Evolutionary conservation across 768 basidiomycete species (phyloP), one percentile per base, ranked within the genome.

Genomic region (Mycena galericulata): DNA sequence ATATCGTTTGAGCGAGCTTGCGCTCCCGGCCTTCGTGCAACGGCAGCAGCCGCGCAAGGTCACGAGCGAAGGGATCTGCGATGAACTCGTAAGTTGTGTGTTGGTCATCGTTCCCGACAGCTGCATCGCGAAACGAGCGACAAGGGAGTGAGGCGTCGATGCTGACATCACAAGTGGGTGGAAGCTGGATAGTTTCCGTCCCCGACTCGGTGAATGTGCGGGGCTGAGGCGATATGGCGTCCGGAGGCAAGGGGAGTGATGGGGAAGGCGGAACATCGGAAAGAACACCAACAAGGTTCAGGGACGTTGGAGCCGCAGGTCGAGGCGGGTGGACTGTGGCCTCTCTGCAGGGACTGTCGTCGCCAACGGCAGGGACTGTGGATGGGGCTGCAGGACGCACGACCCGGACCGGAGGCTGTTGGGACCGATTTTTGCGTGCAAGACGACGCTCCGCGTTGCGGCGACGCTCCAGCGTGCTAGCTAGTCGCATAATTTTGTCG

Each of bases 341-440:
- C 36, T 10, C 55, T 57, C 55, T 57, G 55, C 55, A 57, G 55
- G 26, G 36, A 40, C 14, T 57, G 55, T 18, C 17, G 55, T 57
- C 55, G 55, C 22, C 36, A 20, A 57, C 36, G 55, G 34, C 45
- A 61, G 59, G 10, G 6, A 30, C 45, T 61, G 59, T 50, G 32
- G 59, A 51, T 32, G 50, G 4, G 50, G 50, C 17, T 51, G 50
- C 50, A 51, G 50, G 2, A 20, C 50, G 30, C 40, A 24, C 32
- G 20, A 17, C 30, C 7, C n/a, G 29, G 59, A 12, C 36, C 56
- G 10, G 38, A 7, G 59, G 45, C 38, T 1, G 24, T 7, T 46
- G 59, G 20, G 24, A 9, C 3, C 30, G 46, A 2, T 26, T 20
- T 43, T 61, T 61, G 45, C 59, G 59, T 12, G 45, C 22, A 14